These are phyloP conservation scores for Penicillium digitatum DNA, from an alignment of 2,329 filamentous ascomycete genomes.

Conservation along the genomic window DNA sequence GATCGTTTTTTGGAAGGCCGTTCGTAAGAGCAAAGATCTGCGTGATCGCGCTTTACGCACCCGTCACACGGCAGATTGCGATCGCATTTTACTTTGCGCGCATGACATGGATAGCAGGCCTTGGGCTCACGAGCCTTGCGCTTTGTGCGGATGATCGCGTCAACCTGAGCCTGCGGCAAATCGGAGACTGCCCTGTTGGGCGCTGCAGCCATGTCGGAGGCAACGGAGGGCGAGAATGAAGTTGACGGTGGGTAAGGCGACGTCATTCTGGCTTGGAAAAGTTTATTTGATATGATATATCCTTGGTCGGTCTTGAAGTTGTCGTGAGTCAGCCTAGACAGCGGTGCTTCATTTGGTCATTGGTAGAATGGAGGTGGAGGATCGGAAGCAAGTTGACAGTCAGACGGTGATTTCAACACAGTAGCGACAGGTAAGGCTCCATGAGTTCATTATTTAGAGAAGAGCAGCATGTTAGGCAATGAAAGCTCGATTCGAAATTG, in stretches of 20 bases:
- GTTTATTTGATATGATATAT: neutral
- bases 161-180: constrained; percentile 45
- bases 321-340: constrained; percentile 4
- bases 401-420: neutral
- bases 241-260: constrained; percentile 31
- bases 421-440: neutral
- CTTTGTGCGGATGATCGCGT: constrained; percentile 48
- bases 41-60: constrained; percentile 49
- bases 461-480: constrained; percentile 5
- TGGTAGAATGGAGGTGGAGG: neutral
- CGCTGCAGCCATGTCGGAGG: constrained; percentile 23
- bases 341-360: constrained; percentile 8
- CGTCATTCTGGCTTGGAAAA: constrained; percentile 21
- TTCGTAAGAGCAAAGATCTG: constrained; percentile 49
- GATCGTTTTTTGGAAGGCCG: constrained; percentile 46
- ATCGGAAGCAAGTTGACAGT: neutral
- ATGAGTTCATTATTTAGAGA: neutral
- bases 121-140: constrained; percentile 48
- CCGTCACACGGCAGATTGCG: constrained; percentile 48
- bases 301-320: constrained; percentile 1
- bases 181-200: constrained; percentile 35
- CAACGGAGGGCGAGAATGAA: constrained; percentile 30
- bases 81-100: constrained; percentile 49
- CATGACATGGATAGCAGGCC: constrained; percentile 46
- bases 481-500: constrained; percentile 11